Evolutionary conservation across 441 rosid species (phyloP).

Genomic region (Euphorbia celastroides): DNA sequence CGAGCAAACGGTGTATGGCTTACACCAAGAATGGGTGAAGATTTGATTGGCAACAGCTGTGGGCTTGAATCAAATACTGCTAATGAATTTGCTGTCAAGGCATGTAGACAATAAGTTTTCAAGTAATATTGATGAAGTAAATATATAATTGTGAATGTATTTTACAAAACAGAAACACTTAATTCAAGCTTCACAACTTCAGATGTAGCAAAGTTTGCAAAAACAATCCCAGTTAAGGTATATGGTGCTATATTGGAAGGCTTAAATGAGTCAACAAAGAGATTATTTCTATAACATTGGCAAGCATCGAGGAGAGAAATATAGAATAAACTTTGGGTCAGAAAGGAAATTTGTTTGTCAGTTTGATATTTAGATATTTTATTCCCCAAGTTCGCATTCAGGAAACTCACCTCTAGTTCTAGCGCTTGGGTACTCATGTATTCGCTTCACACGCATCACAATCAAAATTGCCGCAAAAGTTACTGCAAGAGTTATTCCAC

Average conservation of each 20-base stretch:
- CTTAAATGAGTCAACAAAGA: no score
- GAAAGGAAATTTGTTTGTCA: not conserved
- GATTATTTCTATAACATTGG: no score
- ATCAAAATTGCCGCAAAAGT: slow-evolving; percentile 51
- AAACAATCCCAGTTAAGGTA: not conserved
- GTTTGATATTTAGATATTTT: not conserved
- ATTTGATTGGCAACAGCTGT: slow-evolving; percentile 34
- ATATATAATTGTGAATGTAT: not conserved
- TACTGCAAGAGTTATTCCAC: slow-evolving; percentile 55
- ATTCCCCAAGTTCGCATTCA: not conserved
- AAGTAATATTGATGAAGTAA: not conserved
- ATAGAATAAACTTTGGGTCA: not conserved
- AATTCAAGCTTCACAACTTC: not conserved
- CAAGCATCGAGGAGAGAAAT: not conserved
- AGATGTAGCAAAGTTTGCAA: not conserved
- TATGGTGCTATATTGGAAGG: not conserved
- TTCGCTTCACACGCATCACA: slow-evolving; percentile 35
- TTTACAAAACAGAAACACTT: not conserved
- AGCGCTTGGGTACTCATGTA: slow-evolving; percentile 38
- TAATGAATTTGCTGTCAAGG: slow-evolving; percentile 29
- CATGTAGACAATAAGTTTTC: slow-evolving; percentile 8
- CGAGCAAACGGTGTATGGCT: slow-evolving; percentile 27
- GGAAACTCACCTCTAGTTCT: slow-evolving; percentile 42
- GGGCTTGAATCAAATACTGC: slow-evolving; percentile 47
- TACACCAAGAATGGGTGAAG: slow-evolving; percentile 37